Percentiles rank a stretch among this genome's conserved stretches.
Conservation (phyloP, 1,139 yeast species). For the Hemisphaericaspora xylofermentans region DNA sequence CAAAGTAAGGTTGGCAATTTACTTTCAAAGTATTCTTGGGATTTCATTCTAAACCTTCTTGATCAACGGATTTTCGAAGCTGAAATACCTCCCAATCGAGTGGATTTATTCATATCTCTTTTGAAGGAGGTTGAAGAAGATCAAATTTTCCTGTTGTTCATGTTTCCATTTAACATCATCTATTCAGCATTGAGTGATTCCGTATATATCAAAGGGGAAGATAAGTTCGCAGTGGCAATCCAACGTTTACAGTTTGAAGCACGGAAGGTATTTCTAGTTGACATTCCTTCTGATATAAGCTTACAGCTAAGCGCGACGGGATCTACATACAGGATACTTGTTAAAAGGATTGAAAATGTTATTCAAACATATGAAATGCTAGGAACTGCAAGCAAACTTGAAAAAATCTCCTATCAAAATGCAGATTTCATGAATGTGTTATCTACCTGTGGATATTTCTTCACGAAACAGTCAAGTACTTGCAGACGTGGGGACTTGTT, state of each 20-base stretch:
- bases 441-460: conserved; percentile 11
- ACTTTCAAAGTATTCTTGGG: conserved; percentile 5
- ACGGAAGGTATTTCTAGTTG: conserved; percentile 13
- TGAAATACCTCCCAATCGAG: conserved; percentile 5
- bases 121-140: conserved; percentile 10
- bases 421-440: conserved; percentile 2
- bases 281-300: conserved; percentile 18
- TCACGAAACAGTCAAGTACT: conserved; percentile 8
- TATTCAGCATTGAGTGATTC: conserved; percentile 6
- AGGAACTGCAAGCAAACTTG: not conserved
- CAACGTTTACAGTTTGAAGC: conserved; percentile 9
- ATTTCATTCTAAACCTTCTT: conserved; percentile 6
- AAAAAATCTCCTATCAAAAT: not conserved
- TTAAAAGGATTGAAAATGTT: not conserved
- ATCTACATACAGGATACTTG: conserved; percentile 9
- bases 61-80: conserved; percentile 6
- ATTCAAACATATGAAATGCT: not conserved
- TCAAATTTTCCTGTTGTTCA: conserved; percentile 17
- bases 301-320: conserved; percentile 10
- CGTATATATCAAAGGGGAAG: not conserved
- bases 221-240: conserved; percentile 2
- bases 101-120: conserved; percentile 5
- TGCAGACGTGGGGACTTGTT: conserved; percentile 2
- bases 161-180: conserved; percentile 19
- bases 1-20: conserved; percentile 8